Conservation (phyloP, 495 filamentous ascomycete genomes). For the Aspergillus affinis region DNA sequence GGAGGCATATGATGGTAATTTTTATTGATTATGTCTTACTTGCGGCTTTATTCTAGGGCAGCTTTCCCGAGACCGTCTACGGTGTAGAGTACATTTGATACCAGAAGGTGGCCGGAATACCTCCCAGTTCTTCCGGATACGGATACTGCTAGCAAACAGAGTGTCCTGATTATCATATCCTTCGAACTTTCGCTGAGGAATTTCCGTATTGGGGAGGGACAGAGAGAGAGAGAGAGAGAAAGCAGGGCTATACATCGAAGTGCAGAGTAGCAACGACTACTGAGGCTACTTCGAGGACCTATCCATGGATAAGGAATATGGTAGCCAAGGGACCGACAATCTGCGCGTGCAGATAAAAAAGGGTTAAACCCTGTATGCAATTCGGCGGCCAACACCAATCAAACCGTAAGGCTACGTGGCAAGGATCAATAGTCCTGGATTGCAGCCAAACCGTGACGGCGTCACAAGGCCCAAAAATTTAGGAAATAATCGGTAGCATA, state of each 20-base stretch:
- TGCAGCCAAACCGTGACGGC: background rate
- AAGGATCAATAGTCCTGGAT: background rate
- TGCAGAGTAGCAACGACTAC: too few species aligned
- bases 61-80: background rate
- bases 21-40: background rate
- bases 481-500: too few species aligned
- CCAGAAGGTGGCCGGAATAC: background rate
- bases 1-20: background rate
- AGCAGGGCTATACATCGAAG: too few species aligned
- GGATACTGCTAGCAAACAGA: background rate
- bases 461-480: background rate
- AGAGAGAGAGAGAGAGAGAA: too few species aligned
- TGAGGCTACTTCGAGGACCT: background rate
- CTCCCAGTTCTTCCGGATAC: background rate
- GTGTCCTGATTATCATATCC: too few species aligned
- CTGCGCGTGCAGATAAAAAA: background rate
- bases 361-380: background rate
- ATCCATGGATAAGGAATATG: background rate
- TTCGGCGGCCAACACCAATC: background rate
- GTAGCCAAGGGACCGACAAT: background rate
- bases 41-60: background rate
- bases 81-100: background rate
- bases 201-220: too few species aligned
- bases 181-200: too few species aligned
- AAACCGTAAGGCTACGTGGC: background rate